These are phyloP conservation scores for Vachellia collinsii DNA, from an alignment of 306 rosid species.

Conservation along the genomic window DNA sequence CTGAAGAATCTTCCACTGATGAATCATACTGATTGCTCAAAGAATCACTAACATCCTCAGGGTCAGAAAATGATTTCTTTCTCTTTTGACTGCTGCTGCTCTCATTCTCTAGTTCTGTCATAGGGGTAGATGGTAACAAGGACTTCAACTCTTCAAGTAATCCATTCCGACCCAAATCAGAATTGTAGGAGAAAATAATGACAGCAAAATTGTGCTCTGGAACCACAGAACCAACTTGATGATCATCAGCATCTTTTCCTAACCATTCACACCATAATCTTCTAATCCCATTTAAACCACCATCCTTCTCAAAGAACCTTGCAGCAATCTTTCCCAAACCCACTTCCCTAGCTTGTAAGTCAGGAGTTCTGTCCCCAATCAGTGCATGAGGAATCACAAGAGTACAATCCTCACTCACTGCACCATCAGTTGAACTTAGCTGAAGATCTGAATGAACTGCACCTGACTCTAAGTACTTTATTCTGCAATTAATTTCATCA, in stretches of 20 bases:
- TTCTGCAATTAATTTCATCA: neutral
- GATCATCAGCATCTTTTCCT: constrained; percentile 49
- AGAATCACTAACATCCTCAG: constrained; percentile 58
- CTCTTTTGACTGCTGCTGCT: constrained; percentile 48
- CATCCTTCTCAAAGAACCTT: constrained; percentile 62
- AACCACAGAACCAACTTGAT: constrained; percentile 39
- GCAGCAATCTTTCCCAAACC: constrained; percentile 80
- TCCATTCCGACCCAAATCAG: constrained; percentile 68
- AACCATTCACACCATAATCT: constrained; percentile 98
- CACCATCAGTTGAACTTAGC: constrained; percentile 39
- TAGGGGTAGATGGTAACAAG: constrained; percentile 53
- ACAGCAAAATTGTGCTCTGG: constrained; percentile 68
- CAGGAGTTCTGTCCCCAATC: constrained; percentile 60
- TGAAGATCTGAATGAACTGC: constrained; percentile 41
- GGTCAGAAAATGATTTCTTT: constrained; percentile 63
- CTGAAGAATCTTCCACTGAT: constrained; percentile 62
- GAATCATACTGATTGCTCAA: constrained; percentile 62
- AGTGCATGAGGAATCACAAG: constrained; percentile 64
- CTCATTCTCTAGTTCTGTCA: constrained; percentile 45
- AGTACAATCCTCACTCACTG: constrained; percentile 28
- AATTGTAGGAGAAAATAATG: constrained; percentile 65
- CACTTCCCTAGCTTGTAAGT: constrained; percentile 54
- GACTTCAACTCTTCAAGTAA: constrained; percentile 57
- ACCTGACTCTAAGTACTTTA: neutral
- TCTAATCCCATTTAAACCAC: constrained; percentile 47